Evolutionary conservation across 305 asterid species (phyloP).

Genomic region (Ilex paraguariensis): DNA sequence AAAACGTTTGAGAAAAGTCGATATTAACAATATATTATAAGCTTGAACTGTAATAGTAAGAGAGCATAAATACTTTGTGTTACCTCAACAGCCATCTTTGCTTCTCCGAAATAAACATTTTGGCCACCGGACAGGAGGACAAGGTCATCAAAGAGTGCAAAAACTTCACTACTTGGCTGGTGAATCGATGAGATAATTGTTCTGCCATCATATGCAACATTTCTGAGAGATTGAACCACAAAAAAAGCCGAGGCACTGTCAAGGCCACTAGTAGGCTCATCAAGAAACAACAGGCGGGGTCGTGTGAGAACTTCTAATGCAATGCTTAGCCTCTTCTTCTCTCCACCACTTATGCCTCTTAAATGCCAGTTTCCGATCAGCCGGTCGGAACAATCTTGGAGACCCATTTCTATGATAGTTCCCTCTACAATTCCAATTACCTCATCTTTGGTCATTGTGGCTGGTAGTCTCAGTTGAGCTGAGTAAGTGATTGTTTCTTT

Average conservation of each 20-base stretch:
- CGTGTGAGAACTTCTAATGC: conserved; percentile 78
- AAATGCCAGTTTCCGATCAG: conserved; percentile 86
- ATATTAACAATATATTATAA: too few relatives aligned
- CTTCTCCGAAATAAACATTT: conserved; percentile 75
- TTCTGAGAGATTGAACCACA: conserved; percentile 67
- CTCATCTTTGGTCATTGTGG: conserved; percentile 33
- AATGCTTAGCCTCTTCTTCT: conserved; percentile 85
- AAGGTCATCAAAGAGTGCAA: conserved; percentile 81
- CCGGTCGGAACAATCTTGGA: conserved; percentile 74
- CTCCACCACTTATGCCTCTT: conserved; percentile 96
- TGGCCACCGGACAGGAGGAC: conserved; percentile 73
- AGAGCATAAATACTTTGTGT: neutral
- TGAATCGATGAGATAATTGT: conserved; percentile 82
- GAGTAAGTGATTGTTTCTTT: conserved; percentile 79
- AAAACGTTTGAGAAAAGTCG: too few relatives aligned
- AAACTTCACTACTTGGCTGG: conserved; percentile 96
- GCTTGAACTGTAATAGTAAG: neutral
- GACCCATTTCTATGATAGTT: conserved; percentile 79
- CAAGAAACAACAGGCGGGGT: conserved; percentile 75
- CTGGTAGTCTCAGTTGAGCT: conserved; percentile 67
- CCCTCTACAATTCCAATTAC: conserved; percentile 43
- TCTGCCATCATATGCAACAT: conserved; percentile 54
- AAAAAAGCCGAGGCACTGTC: conserved; percentile 94
- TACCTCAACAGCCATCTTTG: conserved; percentile 69
- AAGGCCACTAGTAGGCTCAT: conserved; percentile 90